phyloP scores from a whole-genome alignment of 257 asterid species.

The Craterostigma plantagineum region DNA sequence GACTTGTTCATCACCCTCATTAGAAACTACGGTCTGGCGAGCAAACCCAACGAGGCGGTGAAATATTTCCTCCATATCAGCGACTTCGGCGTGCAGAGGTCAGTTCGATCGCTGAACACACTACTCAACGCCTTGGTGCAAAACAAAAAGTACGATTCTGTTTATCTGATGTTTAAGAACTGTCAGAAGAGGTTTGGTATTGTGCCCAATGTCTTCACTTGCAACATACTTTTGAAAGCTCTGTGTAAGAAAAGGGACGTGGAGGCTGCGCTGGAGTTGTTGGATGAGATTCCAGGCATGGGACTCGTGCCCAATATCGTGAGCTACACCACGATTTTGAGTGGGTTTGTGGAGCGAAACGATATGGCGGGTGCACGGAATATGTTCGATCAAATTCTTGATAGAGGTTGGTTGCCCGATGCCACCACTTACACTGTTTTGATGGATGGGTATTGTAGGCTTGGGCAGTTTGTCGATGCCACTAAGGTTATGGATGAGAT shows the following conservation, averaged over 20 bases:
- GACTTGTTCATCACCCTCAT: slow-evolving; percentile 44
- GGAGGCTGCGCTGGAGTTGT: slow-evolving; percentile 39
- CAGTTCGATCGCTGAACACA: slow-evolving; percentile 63
- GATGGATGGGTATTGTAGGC: slow-evolving; percentile 74
- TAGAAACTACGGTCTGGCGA: slow-evolving; percentile 59
- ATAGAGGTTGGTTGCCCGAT: slow-evolving; percentile 79
- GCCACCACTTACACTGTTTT: slow-evolving; percentile 68
- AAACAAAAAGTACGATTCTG: slow-evolving; percentile 66
- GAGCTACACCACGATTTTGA: slow-evolving; percentile 67
- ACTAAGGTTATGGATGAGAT: slow-evolving; percentile 85
- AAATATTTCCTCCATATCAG: slow-evolving; percentile 35
- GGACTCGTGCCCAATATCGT: slow-evolving; percentile 79
- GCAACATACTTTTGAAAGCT: slow-evolving; percentile 72
- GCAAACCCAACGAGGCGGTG: slow-evolving; percentile 61
- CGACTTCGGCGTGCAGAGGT: slow-evolving; percentile 42
- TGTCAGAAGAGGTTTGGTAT: slow-evolving; percentile 42
- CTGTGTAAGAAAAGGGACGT: slow-evolving; percentile 55
- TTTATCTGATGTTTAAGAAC: slow-evolving; percentile 54
- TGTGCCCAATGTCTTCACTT: slow-evolving; percentile 61
- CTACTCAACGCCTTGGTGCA: slow-evolving; percentile 64
- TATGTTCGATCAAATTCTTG: slow-evolving; percentile 47
- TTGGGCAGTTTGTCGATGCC: slow-evolving; percentile 51
- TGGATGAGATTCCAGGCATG: slow-evolving; percentile 87
- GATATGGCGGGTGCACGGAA: slow-evolving; percentile 56
- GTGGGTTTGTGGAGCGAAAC: slow-evolving; percentile 47